Base-by-base conservation (phyloP, 345 rosid genomes). In the Salix viminalis region DNA sequence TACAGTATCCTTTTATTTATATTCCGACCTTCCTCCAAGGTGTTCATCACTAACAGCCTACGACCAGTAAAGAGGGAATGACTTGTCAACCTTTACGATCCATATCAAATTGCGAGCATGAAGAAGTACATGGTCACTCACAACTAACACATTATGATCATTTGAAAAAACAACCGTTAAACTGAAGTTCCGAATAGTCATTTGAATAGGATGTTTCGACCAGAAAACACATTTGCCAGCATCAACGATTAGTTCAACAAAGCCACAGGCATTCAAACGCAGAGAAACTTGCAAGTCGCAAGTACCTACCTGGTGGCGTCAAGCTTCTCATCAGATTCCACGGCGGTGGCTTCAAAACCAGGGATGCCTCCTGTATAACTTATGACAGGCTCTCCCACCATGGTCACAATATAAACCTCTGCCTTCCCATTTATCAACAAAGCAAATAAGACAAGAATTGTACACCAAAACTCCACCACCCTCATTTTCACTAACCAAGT, bases 311-410 rank as follows among this genome's bases (percentile, higher is more conserved):
- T 94, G 67, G 86, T 76, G 56, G 91, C 70, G 72, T 94, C 98
- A 75, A 94, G 89, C 87, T 83, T 90, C 86, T 92, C 98, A 82
- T 90, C 96, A 26, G 97, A 87, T 73, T 94, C 94, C 13, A 92
- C 88, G 11, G 95, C 97, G 30, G 97, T 94, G 68, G 99, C 95
- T 87, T 87, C 94, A 78, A 91, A 91, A 71, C 98, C 99, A 74
- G 91, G 89, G 46, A 88, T 86, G 41, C 97, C 97, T 72, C 99
- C 99, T 79, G 48, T 81, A 41, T 96, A 96, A 85, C 95, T 92
- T 74, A 92, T 81, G 64, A 92, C 85, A 67, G 99, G 98, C 81
- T 96, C 99, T 78, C 94, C 99, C 70, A 92, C 97, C 79, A 96
- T 76, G 6, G 89, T 91, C 70, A 90, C 97, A 21, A 96, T 87